Evolutionary conservation across 495 filamentous ascomycete species (phyloP).

Genomic region (Hypomontagnella submonticulosa): DNA sequence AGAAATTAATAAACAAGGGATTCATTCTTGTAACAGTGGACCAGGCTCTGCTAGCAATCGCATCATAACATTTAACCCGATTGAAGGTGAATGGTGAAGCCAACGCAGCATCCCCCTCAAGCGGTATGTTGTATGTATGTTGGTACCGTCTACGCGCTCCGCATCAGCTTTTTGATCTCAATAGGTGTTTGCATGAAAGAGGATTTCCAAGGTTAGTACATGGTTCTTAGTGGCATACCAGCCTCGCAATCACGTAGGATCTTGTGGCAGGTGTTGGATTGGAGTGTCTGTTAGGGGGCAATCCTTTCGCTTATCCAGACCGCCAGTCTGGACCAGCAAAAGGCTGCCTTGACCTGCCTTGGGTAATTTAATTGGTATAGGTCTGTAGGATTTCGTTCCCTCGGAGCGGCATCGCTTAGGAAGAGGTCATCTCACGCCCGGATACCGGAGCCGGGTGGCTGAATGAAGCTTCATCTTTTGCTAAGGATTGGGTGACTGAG

Average conservation of each 20-base stretch:
- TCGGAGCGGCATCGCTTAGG: background rate
- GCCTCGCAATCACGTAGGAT: conserved; percentile 18
- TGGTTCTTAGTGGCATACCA: background rate
- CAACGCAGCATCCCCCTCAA: background rate
- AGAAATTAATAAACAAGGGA: conserved; percentile 13
- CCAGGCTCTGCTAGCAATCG: background rate
- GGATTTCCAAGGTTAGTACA: conserved; percentile 13
- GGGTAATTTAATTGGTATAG: background rate
- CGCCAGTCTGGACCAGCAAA: background rate
- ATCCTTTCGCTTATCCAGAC: conserved; percentile 17
- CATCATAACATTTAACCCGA: conserved; percentile 1
- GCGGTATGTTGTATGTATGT: no score
- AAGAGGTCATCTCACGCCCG: background rate
- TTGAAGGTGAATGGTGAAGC: conserved; percentile 5
- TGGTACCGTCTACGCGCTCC: no score
- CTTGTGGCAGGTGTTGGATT: conserved; percentile 1
- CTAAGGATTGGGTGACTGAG: background rate
- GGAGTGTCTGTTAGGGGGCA: background rate
- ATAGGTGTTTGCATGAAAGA: conserved; percentile 10
- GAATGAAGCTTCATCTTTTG: no score
- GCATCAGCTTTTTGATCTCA: conserved; percentile 8
- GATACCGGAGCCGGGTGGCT: no score
- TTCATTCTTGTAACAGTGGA: background rate
- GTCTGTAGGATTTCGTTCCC: background rate
- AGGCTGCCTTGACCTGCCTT: no score